These are phyloP conservation scores for Starmerella asiatica DNA, from an alignment of 805 yeast species.

Conservation along the genomic window DNA sequence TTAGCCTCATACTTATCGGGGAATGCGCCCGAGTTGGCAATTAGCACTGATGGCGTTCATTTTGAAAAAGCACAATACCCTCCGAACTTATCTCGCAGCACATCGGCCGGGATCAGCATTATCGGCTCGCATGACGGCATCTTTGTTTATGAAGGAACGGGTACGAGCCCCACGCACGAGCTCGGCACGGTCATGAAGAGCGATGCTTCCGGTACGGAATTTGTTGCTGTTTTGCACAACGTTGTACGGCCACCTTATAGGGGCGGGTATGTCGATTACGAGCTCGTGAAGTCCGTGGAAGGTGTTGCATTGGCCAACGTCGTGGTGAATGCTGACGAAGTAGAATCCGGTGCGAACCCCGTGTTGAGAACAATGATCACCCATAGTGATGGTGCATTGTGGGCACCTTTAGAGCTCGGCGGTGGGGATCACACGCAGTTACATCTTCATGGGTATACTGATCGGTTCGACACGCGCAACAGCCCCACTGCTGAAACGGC, in stretches of 20 bases:
- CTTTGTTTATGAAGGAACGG: slow-evolving; percentile 71
- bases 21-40: slow-evolving; percentile 47
- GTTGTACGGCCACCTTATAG: slow-evolving; percentile 52
- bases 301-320: slow-evolving; percentile 68
- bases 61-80: slow-evolving; percentile 80
- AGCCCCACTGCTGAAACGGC: slow-evolving; percentile 83
- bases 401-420: slow-evolving; percentile 67
- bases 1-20: slow-evolving; percentile 46
- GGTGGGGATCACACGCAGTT: slow-evolving; percentile 38
- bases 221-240: slow-evolving; percentile 48
- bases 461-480: slow-evolving; percentile 69
- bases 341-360: slow-evolving; percentile 36
- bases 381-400: slow-evolving; percentile 82
- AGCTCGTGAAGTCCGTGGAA: slow-evolving; percentile 66
- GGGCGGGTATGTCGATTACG: slow-evolving; percentile 79
- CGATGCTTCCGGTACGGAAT: slow-evolving; percentile 81
- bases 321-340: slow-evolving; percentile 43
- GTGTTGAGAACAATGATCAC: slow-evolving; percentile 59
- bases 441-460: slow-evolving; percentile 83
- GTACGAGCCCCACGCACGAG: slow-evolving; percentile 37
- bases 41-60: slow-evolving; percentile 60
- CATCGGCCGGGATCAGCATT: slow-evolving; percentile 65
- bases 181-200: slow-evolving; percentile 75
- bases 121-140: slow-evolving; percentile 60
- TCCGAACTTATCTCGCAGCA: slow-evolving; percentile 43